These are phyloP conservation scores for Scheffersomyces illinoinensis DNA, from an alignment of 1,139 yeast genomes.

Conservation along the genomic window DNA sequence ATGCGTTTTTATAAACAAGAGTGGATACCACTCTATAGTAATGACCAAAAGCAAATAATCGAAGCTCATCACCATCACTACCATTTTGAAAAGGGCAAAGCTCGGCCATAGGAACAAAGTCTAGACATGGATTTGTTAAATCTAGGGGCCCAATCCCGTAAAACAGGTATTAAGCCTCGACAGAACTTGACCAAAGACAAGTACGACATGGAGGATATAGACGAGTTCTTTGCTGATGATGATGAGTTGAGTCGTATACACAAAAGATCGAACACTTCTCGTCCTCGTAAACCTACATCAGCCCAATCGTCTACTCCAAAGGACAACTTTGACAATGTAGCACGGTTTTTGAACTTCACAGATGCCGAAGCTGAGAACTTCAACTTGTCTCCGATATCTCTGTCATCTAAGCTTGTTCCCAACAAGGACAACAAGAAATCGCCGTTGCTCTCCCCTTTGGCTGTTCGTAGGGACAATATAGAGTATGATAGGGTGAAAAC, in stretches of 20 bases:
- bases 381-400: constrained; percentile 31
- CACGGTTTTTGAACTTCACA: constrained; percentile 40
- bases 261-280: neutral
- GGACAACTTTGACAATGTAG: constrained; percentile 24
- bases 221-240: constrained; percentile 64
- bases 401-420: constrained; percentile 16
- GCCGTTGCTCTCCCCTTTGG: constrained; percentile 36
- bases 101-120: neutral
- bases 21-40: neutral
- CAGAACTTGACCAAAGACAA: constrained; percentile 58
- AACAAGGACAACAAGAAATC: constrained; percentile 27
- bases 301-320: constrained; percentile 10
- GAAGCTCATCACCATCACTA: neutral
- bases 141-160: constrained; percentile 57
- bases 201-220: constrained; percentile 76
- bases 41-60: neutral
- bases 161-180: constrained; percentile 58
- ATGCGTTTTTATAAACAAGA: constrained; percentile 1
- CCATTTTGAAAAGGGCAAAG: neutral
- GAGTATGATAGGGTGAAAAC: constrained; percentile 2
- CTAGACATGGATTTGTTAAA: constrained; percentile 47
- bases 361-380: constrained; percentile 40
- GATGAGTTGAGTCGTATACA: constrained; percentile 25
- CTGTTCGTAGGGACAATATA: constrained; percentile 16
- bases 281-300: neutral